These are phyloP conservation scores for Penicillium hesseltinei DNA, from an alignment of 2,329 filamentous ascomycete species.

Conservation along the genomic window DNA sequence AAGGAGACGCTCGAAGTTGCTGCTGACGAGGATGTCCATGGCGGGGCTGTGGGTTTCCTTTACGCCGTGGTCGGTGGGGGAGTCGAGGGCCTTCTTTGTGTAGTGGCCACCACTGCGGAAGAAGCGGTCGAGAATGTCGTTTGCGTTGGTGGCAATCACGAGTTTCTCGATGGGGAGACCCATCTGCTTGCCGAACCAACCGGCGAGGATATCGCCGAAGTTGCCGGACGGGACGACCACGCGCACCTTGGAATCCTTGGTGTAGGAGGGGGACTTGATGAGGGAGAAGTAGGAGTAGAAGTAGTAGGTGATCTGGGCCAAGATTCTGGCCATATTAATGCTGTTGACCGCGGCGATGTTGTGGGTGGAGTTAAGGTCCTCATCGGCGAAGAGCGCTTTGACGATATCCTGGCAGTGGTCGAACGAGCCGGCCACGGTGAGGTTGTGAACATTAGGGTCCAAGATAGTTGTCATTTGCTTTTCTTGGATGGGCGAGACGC, in stretches of 20 bases:
- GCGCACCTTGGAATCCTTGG: constrained; percentile 60
- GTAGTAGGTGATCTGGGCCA: constrained; percentile 97
- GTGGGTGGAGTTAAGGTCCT: constrained; percentile 75
- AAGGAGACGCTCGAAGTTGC: constrained; percentile 92
- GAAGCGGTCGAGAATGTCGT: constrained; percentile 95
- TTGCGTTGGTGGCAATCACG: constrained; percentile 92
- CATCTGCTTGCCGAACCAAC: constrained; percentile 90
- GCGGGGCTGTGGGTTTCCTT: constrained; percentile 91
- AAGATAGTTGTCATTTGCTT: constrained; percentile 91
- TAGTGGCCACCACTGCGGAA: constrained; percentile 80
- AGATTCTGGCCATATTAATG: constrained; percentile 93
- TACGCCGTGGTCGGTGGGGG: background rate
- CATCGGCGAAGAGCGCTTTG: constrained; percentile 86
- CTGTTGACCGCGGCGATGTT: constrained; percentile 93
- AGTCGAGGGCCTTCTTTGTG: constrained; percentile 69
- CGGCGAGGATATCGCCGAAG: constrained; percentile 86
- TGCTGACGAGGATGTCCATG: constrained; percentile 96
- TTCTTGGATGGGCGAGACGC: constrained; percentile 76
- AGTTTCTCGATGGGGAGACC: constrained; percentile 85
- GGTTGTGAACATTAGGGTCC: constrained; percentile 88
- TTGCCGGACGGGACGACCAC: constrained; percentile 94
- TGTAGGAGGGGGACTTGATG: constrained; percentile 56
- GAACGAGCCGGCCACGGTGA: constrained; percentile 86
- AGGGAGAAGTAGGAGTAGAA: constrained; percentile 92
- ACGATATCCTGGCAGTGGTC: constrained; percentile 97